Evolutionary conservation across 352 stramenopile genomes (phyloP).

Genomic region (Phytophthora sojae): DNA sequence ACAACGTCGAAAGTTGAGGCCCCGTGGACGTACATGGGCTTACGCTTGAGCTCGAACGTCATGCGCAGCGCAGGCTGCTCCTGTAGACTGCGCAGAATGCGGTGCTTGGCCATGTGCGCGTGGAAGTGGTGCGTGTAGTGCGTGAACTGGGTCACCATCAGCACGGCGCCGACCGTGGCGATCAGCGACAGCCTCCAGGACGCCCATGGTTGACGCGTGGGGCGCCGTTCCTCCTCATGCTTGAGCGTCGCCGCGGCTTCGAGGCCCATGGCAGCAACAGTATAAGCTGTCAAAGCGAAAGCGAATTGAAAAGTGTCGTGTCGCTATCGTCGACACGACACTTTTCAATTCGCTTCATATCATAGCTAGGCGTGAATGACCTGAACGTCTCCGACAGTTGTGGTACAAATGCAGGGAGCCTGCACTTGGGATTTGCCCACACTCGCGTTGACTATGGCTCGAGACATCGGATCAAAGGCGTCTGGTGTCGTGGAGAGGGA

Average conservation of each 20-base stretch:
- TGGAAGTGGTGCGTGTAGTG: constrained; percentile 47
- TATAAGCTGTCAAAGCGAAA: constrained; percentile 9
- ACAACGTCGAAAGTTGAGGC: constrained; percentile 47
- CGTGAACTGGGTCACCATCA: constrained; percentile 29
- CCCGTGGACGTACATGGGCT: constrained; percentile 48
- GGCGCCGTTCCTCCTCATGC: constrained; percentile 6
- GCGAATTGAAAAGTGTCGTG: constrained; percentile 27
- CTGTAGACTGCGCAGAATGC: constrained; percentile 47
- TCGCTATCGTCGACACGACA: too few relatives aligned
- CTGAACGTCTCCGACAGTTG: constrained; percentile 12
- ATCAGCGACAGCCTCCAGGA: constrained; percentile 28
- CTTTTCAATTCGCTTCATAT: too few relatives aligned
- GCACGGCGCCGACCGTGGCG: constrained; percentile 14
- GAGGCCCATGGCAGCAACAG: constrained; percentile 10
- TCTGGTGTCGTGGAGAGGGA: background rate
- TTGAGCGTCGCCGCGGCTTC: constrained; percentile 13
- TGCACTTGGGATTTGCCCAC: constrained; percentile 27
- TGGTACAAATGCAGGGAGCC: background rate
- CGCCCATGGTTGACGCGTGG: constrained; percentile 20
- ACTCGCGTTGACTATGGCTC: constrained; percentile 24
- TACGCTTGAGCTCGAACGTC: constrained; percentile 50
- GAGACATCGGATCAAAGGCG: background rate
- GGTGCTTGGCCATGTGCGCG: constrained; percentile 50
- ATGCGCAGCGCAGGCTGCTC: constrained; percentile 44
- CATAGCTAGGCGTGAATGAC: too few relatives aligned